Base-by-base conservation (phyloP, 2,329 filamentous ascomycete species). In the Rhinocladiella similis region DNA sequence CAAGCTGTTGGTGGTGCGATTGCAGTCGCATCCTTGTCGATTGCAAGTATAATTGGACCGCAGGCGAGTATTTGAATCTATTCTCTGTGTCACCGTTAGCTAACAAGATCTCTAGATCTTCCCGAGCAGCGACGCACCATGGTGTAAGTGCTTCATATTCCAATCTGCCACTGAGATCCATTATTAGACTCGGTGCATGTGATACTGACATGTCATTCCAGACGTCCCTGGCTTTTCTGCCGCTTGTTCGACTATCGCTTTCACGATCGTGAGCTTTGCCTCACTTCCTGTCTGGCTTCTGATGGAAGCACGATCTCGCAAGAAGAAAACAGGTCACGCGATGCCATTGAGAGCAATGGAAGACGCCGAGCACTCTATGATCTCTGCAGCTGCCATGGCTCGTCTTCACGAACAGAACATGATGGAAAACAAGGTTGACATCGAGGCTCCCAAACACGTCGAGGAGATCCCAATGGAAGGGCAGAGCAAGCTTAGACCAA, bases 1-100 rank as follows among this genome's bases (percentile, higher is more conserved):
- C 64, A 66, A 47, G 64, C 65, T 2, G 57, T 65, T 16, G 63
- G 66, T 35, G 64, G 60, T 16, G 64, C 65, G 12, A 57, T 60
- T 10, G 59, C 62, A 3, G 53, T 66, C 5, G 64, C 66, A 12
- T 64, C 64, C 19, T 42, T 64, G 27, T 60, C 59, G 7, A 60
- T 67, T 48, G 63, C 57, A 27, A 61, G 56, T 54, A 65, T 64
- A 27, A 57, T 65, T 14, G 64, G 38, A 48, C 63, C 56, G 59
- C 54, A 60, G 48, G 58, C 61, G 36, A 50, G 50, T 14, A 42
- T 47, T 33, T 45, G n/a, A 3, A 36, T 54, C 36, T 5, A 10
- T 13, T 35, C 36, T 42, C 6, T 16, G 16, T 43, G 7, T 25
- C 22, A 25, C 53, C 18, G 36, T 39, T 29, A 12, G 38, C 50